Evolutionary conservation across 192 early-diverging fungal genomes (phyloP).

Genomic region (Coemansia sp.): DNA sequence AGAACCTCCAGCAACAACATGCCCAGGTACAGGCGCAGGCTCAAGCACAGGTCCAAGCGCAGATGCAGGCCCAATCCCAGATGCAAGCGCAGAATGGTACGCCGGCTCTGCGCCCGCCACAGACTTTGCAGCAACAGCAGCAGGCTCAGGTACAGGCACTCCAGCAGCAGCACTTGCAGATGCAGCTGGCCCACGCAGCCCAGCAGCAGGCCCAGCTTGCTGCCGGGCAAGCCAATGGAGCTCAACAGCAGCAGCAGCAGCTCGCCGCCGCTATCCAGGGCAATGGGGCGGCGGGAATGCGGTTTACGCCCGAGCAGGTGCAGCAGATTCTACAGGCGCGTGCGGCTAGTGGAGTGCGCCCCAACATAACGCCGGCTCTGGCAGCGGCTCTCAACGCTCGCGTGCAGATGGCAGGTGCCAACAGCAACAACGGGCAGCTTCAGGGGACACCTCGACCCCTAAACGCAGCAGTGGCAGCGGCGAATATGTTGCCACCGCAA

Average conservation of each 20-base stretch:
- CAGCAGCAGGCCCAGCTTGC: slow-evolving; percentile 27
- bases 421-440: slow-evolving; percentile 17
- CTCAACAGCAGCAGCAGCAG: slow-evolving; percentile 20
- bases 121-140: slow-evolving; percentile 24
- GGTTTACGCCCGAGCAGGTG: slow-evolving; percentile 48
- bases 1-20: slow-evolving; percentile 33
- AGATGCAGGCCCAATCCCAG: slow-evolving; percentile 25
- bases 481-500: slow-evolving; percentile 42
- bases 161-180: slow-evolving; percentile 24
- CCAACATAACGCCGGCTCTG: slow-evolving; percentile 41
- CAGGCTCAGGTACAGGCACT: slow-evolving; percentile 18
- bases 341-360: slow-evolving; percentile 38
- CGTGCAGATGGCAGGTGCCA: slow-evolving; percentile 31
- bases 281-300: slow-evolving; percentile 24
- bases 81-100: slow-evolving; percentile 10
- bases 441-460: slow-evolving; percentile 20
- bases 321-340: slow-evolving; percentile 50
- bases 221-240: slow-evolving; percentile 8
- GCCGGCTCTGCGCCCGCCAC: slow-evolving; percentile 3
- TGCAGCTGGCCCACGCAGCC: slow-evolving; percentile 17
- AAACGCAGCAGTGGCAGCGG: slow-evolving; percentile 25
- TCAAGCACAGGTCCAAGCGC: slow-evolving; percentile 21
- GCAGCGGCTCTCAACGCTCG: slow-evolving; percentile 47
- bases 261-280: slow-evolving; percentile 17
- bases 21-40: slow-evolving; percentile 24